Base-by-base conservation (phyloP, 306 rosid genomes). In the Begonia masoniana region DNA sequence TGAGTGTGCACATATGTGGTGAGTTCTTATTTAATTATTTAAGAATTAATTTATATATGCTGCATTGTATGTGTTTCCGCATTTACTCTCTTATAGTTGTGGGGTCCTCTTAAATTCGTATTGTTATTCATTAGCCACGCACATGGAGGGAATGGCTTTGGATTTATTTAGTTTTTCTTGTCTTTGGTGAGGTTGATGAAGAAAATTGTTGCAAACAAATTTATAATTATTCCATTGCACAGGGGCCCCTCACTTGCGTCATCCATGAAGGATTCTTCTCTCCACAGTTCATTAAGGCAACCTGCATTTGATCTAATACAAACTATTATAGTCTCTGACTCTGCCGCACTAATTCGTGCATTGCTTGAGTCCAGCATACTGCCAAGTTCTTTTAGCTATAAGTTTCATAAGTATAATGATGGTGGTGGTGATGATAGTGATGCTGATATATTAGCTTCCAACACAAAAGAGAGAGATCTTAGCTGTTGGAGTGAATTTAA, bases 1-100 rank as follows among this genome's bases (percentile, higher is more conserved):
- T 60, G 95, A 91, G 63, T 91, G 97, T 71, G 91, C 95, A 36
- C 97, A 91, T 66, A 85, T 73, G 84, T 91, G 97, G 97, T 59
- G 41, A 57, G 68, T 51, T 51, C 39, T 31, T 31, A 31, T 31
- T 31, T 26, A 26, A 26, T 17, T 26, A 26, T 26, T 26, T 31
- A 5, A 5, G 9, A 31, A 31, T 31, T 31, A 31, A 31, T 31
- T 4, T 31, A 5, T 31, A 31, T 31, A 31, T 31, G 39, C 21
- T 24, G 3, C 13, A 4, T 17, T 47, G 46, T 58, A 41, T 36
- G 10, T 21, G 23, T 60, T 8, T 5, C 39, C 8, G 9, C 39
- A 5, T 5, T 31, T 31, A 31, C 39, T 31, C 39, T 31, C 39
- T 5, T 31, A 31, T 31, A 31, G 39, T 31, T 6, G 39, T 31